Conservation (phyloP, 1,139 yeast genomes). For the Groenewaldozyma sp. region DNA sequence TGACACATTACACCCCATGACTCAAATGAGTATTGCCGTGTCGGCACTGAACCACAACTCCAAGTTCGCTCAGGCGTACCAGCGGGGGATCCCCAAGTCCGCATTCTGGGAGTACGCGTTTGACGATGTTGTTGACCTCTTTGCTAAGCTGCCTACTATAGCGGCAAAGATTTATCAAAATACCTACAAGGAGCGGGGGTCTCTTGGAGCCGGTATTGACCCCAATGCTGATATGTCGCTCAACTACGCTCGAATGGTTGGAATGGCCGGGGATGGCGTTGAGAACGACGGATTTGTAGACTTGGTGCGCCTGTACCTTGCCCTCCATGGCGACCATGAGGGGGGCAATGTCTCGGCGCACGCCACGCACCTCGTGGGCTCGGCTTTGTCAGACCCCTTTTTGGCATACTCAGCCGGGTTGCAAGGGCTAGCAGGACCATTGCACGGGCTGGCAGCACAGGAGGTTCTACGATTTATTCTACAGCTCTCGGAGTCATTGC, state of each 20-base stretch:
- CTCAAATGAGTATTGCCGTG: slow-evolving; percentile 88
- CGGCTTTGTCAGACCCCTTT: slow-evolving; percentile 90
- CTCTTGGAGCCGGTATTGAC: slow-evolving; percentile 58
- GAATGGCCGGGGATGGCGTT: slow-evolving; percentile 48
- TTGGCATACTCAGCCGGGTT: slow-evolving; percentile 90
- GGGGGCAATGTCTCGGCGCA: slow-evolving; percentile 99
- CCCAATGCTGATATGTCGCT: slow-evolving; percentile 81
- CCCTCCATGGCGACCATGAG: slow-evolving; percentile 96
- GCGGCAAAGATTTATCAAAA: slow-evolving; percentile 94
- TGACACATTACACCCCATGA: slow-evolving; percentile 88
- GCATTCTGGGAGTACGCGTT: slow-evolving; percentile 90
- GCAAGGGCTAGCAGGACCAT: slow-evolving; percentile 96
- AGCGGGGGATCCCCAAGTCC: slow-evolving; percentile 74
- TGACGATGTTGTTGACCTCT: slow-evolving; percentile 81
- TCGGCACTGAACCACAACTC: slow-evolving; percentile 89
- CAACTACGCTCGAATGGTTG: slow-evolving; percentile 73
- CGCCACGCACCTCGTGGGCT: slow-evolving; percentile 93
- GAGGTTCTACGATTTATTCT: slow-evolving; percentile 92
- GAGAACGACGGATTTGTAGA: slow-evolving; percentile 69
- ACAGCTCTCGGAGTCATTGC: slow-evolving; percentile 67
- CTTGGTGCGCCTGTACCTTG: slow-evolving; percentile 84
- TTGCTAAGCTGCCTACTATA: slow-evolving; percentile 86
- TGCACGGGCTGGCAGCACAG: slow-evolving; percentile 97
- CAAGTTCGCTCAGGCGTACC: slow-evolving; percentile 84
- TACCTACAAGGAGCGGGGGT: slow-evolving; percentile 59